Percentiles rank a stretch among this genome's conserved stretches.
These are phyloP conservation scores for Lyophyllum semitale DNA, from an alignment of 768 basidiomycete genomes.

Conservation along the genomic window DNA sequence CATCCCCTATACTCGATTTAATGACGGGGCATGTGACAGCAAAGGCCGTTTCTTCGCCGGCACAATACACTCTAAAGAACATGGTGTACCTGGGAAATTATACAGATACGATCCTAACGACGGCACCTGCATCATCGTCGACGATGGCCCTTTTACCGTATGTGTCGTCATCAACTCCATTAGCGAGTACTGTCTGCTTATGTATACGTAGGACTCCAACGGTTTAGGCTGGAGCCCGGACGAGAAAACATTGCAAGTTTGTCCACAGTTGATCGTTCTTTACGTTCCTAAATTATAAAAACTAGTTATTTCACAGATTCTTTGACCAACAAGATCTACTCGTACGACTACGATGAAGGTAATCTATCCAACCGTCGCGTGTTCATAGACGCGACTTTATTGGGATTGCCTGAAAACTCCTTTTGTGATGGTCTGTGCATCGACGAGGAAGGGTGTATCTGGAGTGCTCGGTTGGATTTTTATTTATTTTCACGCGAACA, in stretches of 20 bases:
- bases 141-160: conserved; percentile 70
- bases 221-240: conserved; percentile 67
- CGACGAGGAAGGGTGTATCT: conserved; percentile 62
- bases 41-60: conserved; percentile 69
- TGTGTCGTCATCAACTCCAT: conserved; percentile 18
- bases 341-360: conserved; percentile 67
- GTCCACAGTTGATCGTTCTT: not conserved
- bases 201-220: conserved; percentile 53
- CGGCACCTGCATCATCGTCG: conserved; percentile 49
- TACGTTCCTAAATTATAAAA: conserved; percentile 6
- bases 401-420: conserved; percentile 49
- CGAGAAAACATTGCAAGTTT: conserved; percentile 56
- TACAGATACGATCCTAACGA: conserved; percentile 59
- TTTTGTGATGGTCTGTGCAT: conserved; percentile 70
- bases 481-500: not conserved
- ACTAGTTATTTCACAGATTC: conserved; percentile 75
- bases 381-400: conserved; percentile 56
- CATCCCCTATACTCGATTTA: conserved; percentile 55
- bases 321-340: conserved; percentile 62
- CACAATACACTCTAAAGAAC: conserved; percentile 54
- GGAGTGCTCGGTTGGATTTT: conserved; percentile 54
- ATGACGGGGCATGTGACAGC: conserved; percentile 70
- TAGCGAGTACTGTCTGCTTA: conserved; percentile 10
- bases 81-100: conserved; percentile 54
- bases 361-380: conserved; percentile 55